These are phyloP conservation scores for Cordia subcordata DNA, from an alignment of 257 asterid species.

Conservation along the genomic window DNA sequence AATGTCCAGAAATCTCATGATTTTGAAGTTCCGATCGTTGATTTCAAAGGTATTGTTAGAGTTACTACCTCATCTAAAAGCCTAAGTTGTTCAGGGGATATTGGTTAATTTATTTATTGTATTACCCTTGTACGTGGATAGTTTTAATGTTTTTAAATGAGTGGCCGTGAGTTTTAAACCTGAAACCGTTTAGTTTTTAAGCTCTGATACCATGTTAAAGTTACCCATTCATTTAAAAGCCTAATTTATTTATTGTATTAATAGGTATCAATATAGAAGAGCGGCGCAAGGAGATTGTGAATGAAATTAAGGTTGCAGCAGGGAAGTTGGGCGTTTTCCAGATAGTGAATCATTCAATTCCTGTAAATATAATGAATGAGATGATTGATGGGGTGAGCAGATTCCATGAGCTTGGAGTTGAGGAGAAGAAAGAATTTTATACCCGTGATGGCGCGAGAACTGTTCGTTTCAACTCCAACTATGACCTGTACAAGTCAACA, in stretches of 20 bases:
- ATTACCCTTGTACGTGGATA: no score
- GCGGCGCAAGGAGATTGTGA: neutral
- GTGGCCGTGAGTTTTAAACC: no score
- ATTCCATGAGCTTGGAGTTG: neutral
- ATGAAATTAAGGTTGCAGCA: neutral
- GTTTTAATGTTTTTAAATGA: no score
- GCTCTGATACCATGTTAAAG: no score
- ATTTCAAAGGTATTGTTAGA: no score
- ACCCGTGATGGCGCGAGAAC: neutral
- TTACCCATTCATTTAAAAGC: no score
- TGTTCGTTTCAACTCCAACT: neutral
- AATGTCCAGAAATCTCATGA: neutral
- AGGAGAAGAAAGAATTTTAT: conserved; percentile 3
- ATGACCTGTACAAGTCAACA: neutral
- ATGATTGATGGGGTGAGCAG: conserved; percentile 3
- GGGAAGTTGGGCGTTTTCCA: neutral
- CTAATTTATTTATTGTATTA: no score
- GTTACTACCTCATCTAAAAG: no score
- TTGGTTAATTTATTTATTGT: no score
- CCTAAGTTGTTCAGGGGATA: no score
- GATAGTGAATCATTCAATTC: conserved; percentile 1
- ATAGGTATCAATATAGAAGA: neutral
- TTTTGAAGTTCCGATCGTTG: neutral
- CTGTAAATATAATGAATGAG: neutral
- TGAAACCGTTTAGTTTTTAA: no score